Percentiles rank a stretch among this genome's conserved stretches.
Evolutionary conservation across 345 rosid species (phyloP).

Genomic region (Microthlaspi erraticum): DNA sequence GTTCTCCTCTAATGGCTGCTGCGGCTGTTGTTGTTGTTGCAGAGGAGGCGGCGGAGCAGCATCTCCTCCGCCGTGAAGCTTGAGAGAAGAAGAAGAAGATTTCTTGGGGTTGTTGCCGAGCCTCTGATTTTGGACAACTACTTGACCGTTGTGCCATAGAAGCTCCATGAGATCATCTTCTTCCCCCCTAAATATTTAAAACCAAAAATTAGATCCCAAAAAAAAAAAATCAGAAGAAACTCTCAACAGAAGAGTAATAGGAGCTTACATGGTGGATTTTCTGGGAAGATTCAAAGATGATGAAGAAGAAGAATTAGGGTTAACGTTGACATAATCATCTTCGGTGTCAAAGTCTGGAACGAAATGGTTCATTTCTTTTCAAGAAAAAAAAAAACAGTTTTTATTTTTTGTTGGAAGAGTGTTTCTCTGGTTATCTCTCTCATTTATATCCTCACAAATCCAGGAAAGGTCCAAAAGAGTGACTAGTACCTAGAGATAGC

Average conservation of each 20-base stretch:
- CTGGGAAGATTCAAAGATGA: slow-evolving; percentile 48
- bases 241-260: not conserved
- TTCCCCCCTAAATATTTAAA: slow-evolving; percentile 42
- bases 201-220: slow-evolving; percentile 18
- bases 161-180: slow-evolving; percentile 87
- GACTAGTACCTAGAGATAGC: not conserved
- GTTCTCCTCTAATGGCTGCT: slow-evolving; percentile 42
- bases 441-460: not conserved
- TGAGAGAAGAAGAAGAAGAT: slow-evolving; percentile 23
- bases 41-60: slow-evolving; percentile 37
- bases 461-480: slow-evolving; percentile 21
- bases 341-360: slow-evolving; percentile 77
- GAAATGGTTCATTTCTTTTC: slow-evolving; percentile 57
- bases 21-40: slow-evolving; percentile 40
- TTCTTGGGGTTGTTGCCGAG: slow-evolving; percentile 51
- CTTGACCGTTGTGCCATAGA: slow-evolving; percentile 92
- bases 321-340: slow-evolving; percentile 51
- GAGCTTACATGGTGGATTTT: slow-evolving; percentile 53
- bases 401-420: not conserved
- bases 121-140: slow-evolving; percentile 69
- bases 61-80: slow-evolving; percentile 6
- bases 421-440: not conserved
- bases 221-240: not conserved
- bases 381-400: not conserved
- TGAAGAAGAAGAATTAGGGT: slow-evolving; percentile 46